Evolutionary conservation across 2,329 filamentous ascomycete genomes (phyloP), one percentile per base, ranked within the genome.

Genomic region (Colletotrichum salicis): DNA sequence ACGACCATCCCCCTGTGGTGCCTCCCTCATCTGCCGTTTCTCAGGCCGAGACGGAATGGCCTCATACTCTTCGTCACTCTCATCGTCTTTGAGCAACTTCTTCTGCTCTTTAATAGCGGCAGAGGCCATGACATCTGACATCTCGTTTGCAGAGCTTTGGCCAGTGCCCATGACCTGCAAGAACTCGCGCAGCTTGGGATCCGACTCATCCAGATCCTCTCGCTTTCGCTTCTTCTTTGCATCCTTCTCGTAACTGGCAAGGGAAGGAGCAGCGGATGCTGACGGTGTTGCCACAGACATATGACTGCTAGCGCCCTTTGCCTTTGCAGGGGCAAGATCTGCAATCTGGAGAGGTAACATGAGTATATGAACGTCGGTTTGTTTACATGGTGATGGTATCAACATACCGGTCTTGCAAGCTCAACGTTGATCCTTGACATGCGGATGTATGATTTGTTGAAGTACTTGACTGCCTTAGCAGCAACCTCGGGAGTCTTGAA

Each of bases 341-440:
- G 83, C 77, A 69, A 84, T 82, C 78, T 82, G 59, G 22, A 8
- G 29, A 51, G 57, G 48, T 12, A 45, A 61, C 51, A 67, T 68
- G 35, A 52, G 35, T 67, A 73, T 74, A 56, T 31, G 31, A 11
- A 13, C 27, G 5, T 51, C 48, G n/a, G 2, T 31, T 6, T 59
- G 22, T 61, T 57, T 57, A 37, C 56, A 13, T 27, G 22, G 24
- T 48, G 24, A n/a, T 15, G n/a, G 55, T 15, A 51, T 11, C 15
- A 37, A 73, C 63, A 55, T 73, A 76, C 73, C 66, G 96, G 92
- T 80, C 90, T 92, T 68, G 96, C 96, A 78, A 96, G 85, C 84
- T 98, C 95, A 73, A 98, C 96, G 35, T 88, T 89, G 78, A 99
- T 95, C 85, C 92, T 97, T 70, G 95, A 97, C 93, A 98, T 96